These are phyloP conservation scores for Aspergillus spinulosporus DNA, from an alignment of 2,329 filamentous ascomycete genomes.

Conservation along the genomic window DNA sequence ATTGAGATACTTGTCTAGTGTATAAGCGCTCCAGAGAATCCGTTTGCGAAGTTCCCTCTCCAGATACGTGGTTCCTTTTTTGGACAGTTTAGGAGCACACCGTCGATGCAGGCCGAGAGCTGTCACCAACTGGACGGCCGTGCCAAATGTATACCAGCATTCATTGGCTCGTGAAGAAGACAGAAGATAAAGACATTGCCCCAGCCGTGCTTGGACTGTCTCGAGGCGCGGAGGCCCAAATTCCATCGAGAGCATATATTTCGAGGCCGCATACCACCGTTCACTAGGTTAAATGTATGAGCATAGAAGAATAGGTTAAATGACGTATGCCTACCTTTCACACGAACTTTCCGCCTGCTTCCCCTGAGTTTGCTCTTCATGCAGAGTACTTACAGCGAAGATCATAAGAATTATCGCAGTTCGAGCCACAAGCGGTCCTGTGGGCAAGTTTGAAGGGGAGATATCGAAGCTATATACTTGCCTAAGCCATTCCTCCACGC, in stretches of 20 bases:
- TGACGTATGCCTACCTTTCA: slow-evolving; percentile 29
- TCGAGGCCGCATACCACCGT: slow-evolving; percentile 41
- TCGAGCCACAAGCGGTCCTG: slow-evolving; percentile 46
- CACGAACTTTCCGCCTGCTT: slow-evolving; percentile 27
- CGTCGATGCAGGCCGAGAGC: slow-evolving; percentile 44
- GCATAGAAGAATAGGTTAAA: background rate
- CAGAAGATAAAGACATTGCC: slow-evolving; percentile 61
- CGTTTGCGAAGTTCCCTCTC: slow-evolving; percentile 57
- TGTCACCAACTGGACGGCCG: slow-evolving; percentile 55
- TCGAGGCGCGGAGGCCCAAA: slow-evolving; percentile 57
- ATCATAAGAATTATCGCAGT: slow-evolving; percentile 52
- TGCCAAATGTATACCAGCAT: slow-evolving; percentile 62
- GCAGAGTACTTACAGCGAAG: slow-evolving; percentile 51
- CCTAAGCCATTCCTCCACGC: slow-evolving; percentile 51
- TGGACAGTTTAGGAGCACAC: slow-evolving; percentile 29
- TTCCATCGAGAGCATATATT: slow-evolving; percentile 44
- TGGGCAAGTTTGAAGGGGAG: slow-evolving; percentile 38
- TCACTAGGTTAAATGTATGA: slow-evolving; percentile 28
- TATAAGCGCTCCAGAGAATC: slow-evolving; percentile 65
- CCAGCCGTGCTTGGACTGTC: slow-evolving; percentile 58
- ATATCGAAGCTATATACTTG: slow-evolving; percentile 43
- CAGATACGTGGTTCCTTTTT: slow-evolving; percentile 33
- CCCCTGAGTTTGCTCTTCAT: slow-evolving; percentile 44
- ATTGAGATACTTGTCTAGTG: slow-evolving; percentile 63
- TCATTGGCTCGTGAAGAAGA: slow-evolving; percentile 61